phyloP scores from a whole-genome alignment of 768 basidiomycete species.

The Leccinum disarticulatum region DNA sequence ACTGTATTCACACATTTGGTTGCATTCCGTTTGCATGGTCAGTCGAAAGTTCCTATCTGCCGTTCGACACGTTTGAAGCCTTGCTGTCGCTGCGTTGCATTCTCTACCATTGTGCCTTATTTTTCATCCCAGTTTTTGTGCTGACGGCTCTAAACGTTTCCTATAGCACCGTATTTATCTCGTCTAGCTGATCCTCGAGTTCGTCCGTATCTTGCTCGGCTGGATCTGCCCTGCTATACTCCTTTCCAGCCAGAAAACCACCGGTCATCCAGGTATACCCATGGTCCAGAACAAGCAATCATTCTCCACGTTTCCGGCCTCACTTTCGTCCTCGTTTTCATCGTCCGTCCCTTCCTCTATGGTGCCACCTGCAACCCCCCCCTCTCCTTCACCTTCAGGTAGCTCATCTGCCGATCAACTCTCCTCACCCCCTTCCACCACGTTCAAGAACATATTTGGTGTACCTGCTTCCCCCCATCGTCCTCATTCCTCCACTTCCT shows the following conservation, averaged over 20 bases:
- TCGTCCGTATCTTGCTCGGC: constrained; percentile 26
- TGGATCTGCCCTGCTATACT: constrained; percentile 18
- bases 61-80: constrained; percentile 22
- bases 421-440: constrained; percentile 35
- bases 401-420: constrained; percentile 44
- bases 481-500: constrained; percentile 27
- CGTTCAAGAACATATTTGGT: constrained; percentile 34
- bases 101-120: constrained; percentile 12
- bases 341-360: constrained; percentile 43
- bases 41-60: constrained; percentile 14
- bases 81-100: constrained; percentile 28
- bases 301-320: constrained; percentile 40
- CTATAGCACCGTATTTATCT: constrained; percentile 32
- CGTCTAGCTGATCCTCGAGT: constrained; percentile 28
- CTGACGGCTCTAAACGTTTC: constrained; percentile 15
- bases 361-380: constrained; percentile 37
- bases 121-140: constrained; percentile 6
- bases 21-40: constrained; percentile 25
- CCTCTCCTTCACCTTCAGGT: constrained; percentile 43
- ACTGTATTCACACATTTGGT: constrained; percentile 4
- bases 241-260: constrained; percentile 18
- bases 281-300: constrained; percentile 39
- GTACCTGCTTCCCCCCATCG: constrained; percentile 25
- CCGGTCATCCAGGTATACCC: constrained; percentile 23
- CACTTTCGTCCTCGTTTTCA: constrained; percentile 45